Percentiles rank a stretch among this genome's conserved stretches.
Conservation (phyloP, 2,329 filamentous ascomycete species). For the Mycosphaerella arachidis region DNA sequence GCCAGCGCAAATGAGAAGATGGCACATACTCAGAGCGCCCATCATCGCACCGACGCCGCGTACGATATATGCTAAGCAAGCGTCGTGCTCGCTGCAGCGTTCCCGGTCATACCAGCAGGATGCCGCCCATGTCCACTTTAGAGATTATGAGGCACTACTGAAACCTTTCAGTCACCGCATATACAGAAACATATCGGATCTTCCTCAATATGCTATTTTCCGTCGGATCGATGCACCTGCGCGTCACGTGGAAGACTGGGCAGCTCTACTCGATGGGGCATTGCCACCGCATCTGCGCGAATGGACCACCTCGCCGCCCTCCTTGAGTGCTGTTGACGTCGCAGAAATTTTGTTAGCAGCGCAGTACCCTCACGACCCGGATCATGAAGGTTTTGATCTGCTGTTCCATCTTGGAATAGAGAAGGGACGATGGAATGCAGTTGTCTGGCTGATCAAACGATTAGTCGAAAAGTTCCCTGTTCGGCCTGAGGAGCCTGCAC, state of each 20-base stretch:
- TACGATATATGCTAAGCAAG: neutral
- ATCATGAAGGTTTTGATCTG: constrained; percentile 32
- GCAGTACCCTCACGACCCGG: constrained; percentile 8
- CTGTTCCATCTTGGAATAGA: constrained; percentile 38
- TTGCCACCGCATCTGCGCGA: constrained; percentile 21
- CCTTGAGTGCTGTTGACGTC: constrained; percentile 19
- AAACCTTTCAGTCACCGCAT: neutral
- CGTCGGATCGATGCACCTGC: constrained; percentile 3
- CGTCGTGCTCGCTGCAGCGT: neutral
- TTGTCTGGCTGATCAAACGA: constrained; percentile 45
- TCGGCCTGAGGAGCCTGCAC: neutral
- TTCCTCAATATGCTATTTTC: constrained; percentile 11
- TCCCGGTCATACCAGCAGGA: neutral
- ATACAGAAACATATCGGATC: no score
- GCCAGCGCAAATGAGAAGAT: constrained; percentile 28
- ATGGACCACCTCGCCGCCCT: constrained; percentile 2
- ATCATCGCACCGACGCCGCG: neutral
- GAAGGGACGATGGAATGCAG: constrained; percentile 40
- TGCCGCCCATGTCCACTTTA: neutral
- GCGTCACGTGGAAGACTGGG: constrained; percentile 9
- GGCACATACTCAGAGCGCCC: constrained; percentile 8
- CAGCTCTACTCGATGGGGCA: constrained; percentile 18
- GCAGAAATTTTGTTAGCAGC: constrained; percentile 27
- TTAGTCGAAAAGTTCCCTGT: constrained; percentile 34
- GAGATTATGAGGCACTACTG: neutral